Evolutionary conservation across 2,329 filamentous ascomycete species (phyloP), one percentile per base, ranked within the genome.

Genomic region (Aureobasidium uvarum): DNA sequence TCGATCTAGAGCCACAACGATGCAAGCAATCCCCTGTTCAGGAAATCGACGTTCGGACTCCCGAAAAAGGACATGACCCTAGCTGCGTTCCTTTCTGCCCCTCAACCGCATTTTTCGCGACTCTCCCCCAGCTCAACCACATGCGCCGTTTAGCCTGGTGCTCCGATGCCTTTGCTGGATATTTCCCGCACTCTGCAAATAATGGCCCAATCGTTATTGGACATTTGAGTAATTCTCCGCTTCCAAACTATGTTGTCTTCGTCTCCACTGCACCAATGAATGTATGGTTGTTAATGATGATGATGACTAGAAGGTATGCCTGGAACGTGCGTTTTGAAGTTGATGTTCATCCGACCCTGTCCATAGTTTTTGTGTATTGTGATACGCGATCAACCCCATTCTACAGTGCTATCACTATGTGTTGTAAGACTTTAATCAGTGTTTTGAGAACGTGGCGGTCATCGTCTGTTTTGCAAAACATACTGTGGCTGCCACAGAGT

Each of bases 91-190:
- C 41, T 36, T 31, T 36, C 33, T 18, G 10, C 25, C 25, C 18
- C 55, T 59, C 55, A 59, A 59, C 55, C 55, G 41, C 55, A 59
- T 46, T 2, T 48, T 48, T 13, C 23, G 14, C 23, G 6, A 16
- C 13, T 18, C n/a, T 48, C 14, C 55, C 41, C 20, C n/a, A 36
- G 28, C 20, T n/a, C 54, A 59, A 59, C 55, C 28, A 45, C 25
- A 28, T 23, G 3, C 23, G 4, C 18, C 28, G 8, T 55, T 55
- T 41, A 41, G 36, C 20, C 36, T 25, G 25, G 25, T 25, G 25
- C 25, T 54, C 31, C 20, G 20, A 23, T 46, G 13, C 28, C 18
- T 18, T 38, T 36, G 18, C 7, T 54, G 10, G 16, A 33, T 33
- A 13, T 38, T 41, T 56, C 36, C 36, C 54, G 23, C 25, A 33